Evolutionary conservation across 2,329 filamentous ascomycete species (phyloP), one percentile per base, ranked within the genome.

Genomic region (Colletotrichum sp.): DNA sequence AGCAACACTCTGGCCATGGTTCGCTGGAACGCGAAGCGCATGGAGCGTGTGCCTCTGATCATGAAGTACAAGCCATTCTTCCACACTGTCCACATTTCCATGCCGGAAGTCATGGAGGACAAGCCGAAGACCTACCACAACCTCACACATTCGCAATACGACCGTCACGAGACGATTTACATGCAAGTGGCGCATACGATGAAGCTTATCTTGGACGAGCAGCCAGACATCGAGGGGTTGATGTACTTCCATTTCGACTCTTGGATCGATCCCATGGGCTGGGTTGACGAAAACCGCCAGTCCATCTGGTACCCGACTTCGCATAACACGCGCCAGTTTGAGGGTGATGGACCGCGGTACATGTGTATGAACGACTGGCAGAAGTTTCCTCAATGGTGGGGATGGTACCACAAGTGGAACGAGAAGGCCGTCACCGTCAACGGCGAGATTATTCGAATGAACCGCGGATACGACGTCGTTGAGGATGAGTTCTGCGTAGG

Each of bases 241-340:
- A 67, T 83, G 16, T 83, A 80, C 72, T 82, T 79, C 71, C 82
- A 83, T 69, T 83, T 83, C 60, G 82, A 83, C 71, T 81, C 81
- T 0, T 83, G 82, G 82, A 78, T 83, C 71, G 79, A 82, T 71
- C 82, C 82, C 1, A 65, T 83, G 57, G 78, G 72, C 18, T 83
- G 78, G 64, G 71, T 69, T 28, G 77, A 78, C 71, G 77, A 78
- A 75, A 78, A 82, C 66, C 79, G 78, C 34, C 61, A 78, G 9
- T 80, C 80, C 21, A 82, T 83, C 43, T 81, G 80, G 80, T 78
- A 80, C 72, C 81, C 80, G 13, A 75, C 79, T 24, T 73, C 76
- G 2, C 65, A 73, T 21, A 74, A 75, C 70, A 77, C 71, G 7
- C 70, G 60, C n/a, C 73, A 26, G 43, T 74, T 21, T 24, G 74